Evolutionary conservation across 164 flowering plant genomes (phyloP), one percentile per base, ranked within the genome.

Genomic region (Dillenia suffruticosa): DNA sequence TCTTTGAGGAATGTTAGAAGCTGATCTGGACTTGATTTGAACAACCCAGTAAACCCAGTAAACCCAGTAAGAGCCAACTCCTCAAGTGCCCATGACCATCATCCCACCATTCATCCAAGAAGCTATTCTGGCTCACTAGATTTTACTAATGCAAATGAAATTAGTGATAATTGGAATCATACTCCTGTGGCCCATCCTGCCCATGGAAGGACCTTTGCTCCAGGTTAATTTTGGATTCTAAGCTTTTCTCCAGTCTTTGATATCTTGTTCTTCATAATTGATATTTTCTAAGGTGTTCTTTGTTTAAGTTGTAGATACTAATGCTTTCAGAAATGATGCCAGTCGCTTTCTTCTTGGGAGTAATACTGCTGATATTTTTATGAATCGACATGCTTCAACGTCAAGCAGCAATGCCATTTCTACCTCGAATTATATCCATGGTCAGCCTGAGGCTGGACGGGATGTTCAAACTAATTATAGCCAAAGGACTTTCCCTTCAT

Each of bases 1-100:
- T 22, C 54, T 56, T 17, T 10, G 2, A 65, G 74, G 57, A 70
- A 61, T 50, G 74, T 65, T 17, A 65, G 74, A 70, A 60, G 58
- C 50, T 49, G 74, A 16, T 51, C 66, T 59, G 13, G 59, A 55
- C 58, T 59, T 64, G 61, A 63, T 59, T 15, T 59, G 60, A 68
- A 64, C 16, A 49, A 64, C 53, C 46, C 52, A 45, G n/a, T 10
- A 19, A 56, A n/a, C n/a, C n/a, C n/a, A n/a, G n/a, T n/a, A n/a
- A 49, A 64, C 53, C 46, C 52, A 45, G n/a, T 10, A 19, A 56
- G 62, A 46, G 55, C 49, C 16, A 10, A 59, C 44, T 48, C 24
- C 13, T 48, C 68, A 54, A 59, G 44, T 54, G 54, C 63, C 12
- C 60, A 59, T 40, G 19, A 46, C 56, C 16, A 44, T 24, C 49